These are phyloP conservation scores for Suillus hirtellus DNA, from an alignment of 768 basidiomycete genomes.

Conservation along the genomic window DNA sequence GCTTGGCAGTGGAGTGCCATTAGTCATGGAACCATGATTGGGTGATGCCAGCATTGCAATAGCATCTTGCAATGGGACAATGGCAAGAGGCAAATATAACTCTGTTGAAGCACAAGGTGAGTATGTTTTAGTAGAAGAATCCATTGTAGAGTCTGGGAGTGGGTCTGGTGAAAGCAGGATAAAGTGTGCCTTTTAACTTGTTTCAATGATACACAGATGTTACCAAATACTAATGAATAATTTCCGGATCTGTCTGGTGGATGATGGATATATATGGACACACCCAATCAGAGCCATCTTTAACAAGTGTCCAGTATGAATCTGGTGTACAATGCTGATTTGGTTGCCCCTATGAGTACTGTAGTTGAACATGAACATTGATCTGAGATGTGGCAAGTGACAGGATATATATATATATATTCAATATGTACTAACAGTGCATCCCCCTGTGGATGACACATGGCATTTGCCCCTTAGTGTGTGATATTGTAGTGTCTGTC, in stretches of 20 bases:
- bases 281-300: too few relatives aligned
- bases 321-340: too few relatives aligned
- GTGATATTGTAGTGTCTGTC: constrained; percentile 18
- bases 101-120: neutral
- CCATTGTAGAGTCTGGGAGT: neutral
- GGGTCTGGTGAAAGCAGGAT: neutral
- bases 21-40: neutral
- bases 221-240: too few relatives aligned
- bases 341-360: too few relatives aligned
- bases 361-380: constrained; percentile 17
- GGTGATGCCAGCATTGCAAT: neutral
- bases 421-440: constrained; percentile 11
- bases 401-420: constrained; percentile 3
- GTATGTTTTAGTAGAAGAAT: neutral
- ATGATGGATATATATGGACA: too few relatives aligned
- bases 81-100: neutral
- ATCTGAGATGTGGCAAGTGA: constrained; percentile 18
- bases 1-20: neutral
- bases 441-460: constrained; percentile 8
- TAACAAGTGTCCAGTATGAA: too few relatives aligned
- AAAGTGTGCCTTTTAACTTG: neutral
- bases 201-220: too few relatives aligned
- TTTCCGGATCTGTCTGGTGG: too few relatives aligned
- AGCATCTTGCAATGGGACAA: neutral
- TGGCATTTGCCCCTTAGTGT: constrained; percentile 22